Base-by-base conservation (phyloP, 371 early-diverging fungal genomes). In the Mortierella sp. region DNA sequence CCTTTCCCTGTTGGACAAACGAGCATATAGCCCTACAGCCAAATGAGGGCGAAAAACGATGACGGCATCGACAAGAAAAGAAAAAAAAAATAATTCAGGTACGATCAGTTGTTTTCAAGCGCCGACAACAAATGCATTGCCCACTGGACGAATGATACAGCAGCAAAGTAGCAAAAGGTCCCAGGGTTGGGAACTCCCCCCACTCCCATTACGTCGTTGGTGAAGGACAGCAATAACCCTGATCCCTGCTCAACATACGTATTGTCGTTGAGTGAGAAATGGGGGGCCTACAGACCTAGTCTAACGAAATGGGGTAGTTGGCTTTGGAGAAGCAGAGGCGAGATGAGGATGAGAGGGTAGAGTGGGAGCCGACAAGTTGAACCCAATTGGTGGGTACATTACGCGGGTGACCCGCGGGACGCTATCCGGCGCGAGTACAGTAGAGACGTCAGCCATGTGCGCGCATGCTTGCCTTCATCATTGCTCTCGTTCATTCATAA, bases 131-230 rank as follows among this genome's bases (percentile, higher is more conserved):
- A 61, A 21, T 61, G 64, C 64, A 6, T 6, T 67, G 61, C 28
- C 16, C 26, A 28, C 13, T 59, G 16, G 59, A 59, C 59, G 34
- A 61, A 61, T 31, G 34, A 61, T 8, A 61, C 31, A 16, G 31
- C 6, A 61, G 61, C 43, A 40, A 40, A 40, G 43, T 6, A 40
- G 43, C 43, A 40, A 24, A 16, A 24, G 67, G 19, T 37, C 43
- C 67, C 67, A 67, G 67, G 40, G 21, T 14, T 50, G 14, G 34
- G 19, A 16, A 34, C 6, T 13, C 8, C 31, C 61, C n/a, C n/a
- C n/a, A n/a, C n/a, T n/a, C n/a, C 43, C 67, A 67, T 67, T 67
- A 67, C 67, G 67, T 67, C 67, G 67, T 37, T 67, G 43, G 34
- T 37, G 21, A 34, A 61, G 10, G 28, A 59, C 31, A 31, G 50